Percentiles rank a stretch among this genome's conserved stretches.
Evolutionary conservation across 2,329 filamentous ascomycete genomes (phyloP).

Genomic region (Elsinoe fawcettii): DNA sequence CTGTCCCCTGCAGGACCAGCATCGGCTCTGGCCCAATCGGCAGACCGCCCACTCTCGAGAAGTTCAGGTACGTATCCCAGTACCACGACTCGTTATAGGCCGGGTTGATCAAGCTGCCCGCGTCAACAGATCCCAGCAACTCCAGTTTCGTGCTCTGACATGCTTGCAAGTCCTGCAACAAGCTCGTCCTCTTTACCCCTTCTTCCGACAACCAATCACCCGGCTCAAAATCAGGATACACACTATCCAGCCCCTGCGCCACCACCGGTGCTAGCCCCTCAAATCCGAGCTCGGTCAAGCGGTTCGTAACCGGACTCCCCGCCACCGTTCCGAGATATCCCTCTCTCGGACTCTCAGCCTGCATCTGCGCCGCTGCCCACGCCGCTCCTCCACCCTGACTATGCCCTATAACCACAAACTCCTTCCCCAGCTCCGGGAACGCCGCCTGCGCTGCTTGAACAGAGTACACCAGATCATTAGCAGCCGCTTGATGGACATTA

Average conservation of each 20-base stretch:
- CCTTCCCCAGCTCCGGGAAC: constrained; percentile 31
- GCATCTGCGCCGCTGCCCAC: constrained; percentile 35
- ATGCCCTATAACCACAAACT: constrained; percentile 41
- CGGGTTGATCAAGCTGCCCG: too few relatives aligned
- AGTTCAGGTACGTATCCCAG: constrained; percentile 14
- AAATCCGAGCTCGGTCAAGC: constrained; percentile 19
- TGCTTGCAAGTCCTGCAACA: too few relatives aligned
- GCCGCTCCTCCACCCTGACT: constrained; percentile 40
- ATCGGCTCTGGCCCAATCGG: constrained; percentile 27
- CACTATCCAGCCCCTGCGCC: constrained; percentile 19
- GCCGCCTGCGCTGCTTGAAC: constrained; percentile 36
- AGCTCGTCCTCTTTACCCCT: too few relatives aligned
- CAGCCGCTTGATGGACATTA: constrained; percentile 31
- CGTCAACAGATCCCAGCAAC: too few relatives aligned
- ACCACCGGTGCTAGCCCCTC: constrained; percentile 21
- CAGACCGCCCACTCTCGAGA: constrained; percentile 18
- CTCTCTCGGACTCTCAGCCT: constrained; percentile 25
- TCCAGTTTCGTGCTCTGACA: too few relatives aligned
- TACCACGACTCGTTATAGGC: constrained; percentile 10
- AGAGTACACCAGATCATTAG: constrained; percentile 38
- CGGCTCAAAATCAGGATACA: too few relatives aligned
- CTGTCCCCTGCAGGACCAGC: constrained; percentile 32
- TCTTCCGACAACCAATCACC: too few relatives aligned
- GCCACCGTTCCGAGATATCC: constrained; percentile 35
- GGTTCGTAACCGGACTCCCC: constrained; percentile 20